Percentiles rank a stretch among this genome's conserved stretches.
Evolutionary conservation across 169 alveolate genomes (phyloP).

Genomic region (Plasmodium fragile): DNA sequence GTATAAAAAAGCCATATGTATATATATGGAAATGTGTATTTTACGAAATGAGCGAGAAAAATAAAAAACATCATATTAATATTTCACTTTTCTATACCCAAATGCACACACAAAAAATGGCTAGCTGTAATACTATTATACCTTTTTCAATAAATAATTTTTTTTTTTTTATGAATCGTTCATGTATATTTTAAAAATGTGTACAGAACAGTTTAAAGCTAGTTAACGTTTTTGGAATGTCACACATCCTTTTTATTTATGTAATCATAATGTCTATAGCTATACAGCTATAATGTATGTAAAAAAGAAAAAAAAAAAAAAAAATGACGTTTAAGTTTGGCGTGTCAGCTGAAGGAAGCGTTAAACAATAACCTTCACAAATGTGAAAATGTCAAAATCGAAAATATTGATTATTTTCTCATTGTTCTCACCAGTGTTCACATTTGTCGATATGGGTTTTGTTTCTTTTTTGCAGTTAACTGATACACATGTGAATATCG

Average conservation of each 20-base stretch:
- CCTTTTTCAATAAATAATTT: not conserved
- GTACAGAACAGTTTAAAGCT: not conserved
- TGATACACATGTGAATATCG: not conserved
- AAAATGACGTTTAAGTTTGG: not conserved
- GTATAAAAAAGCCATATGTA: not conserved
- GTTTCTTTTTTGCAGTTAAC: not conserved
- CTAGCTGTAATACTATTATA: conserved; percentile 8
- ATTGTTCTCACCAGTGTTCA: not conserved
- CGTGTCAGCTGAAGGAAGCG: not conserved
- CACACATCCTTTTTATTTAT: not conserved
- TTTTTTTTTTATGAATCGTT: conserved; percentile 32
- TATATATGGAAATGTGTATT: not conserved
- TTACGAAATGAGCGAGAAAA: not conserved
- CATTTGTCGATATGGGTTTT: not conserved
- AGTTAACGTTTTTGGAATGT: not conserved
- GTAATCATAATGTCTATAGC: not conserved
- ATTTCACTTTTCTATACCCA: not conserved
- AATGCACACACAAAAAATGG: conserved; percentile 23
- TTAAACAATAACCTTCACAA: not conserved
- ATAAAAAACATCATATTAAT: conserved; percentile 8
- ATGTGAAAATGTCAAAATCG: not conserved
- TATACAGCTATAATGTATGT: not conserved
- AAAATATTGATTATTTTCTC: not conserved
- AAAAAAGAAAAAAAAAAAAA: not conserved
- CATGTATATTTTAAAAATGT: conserved; percentile 6